Percentiles rank a stretch among this genome's conserved stretches.
Evolutionary conservation across 2,329 filamentous ascomycete species (phyloP).

Genomic region (Fusarium nygamai): DNA sequence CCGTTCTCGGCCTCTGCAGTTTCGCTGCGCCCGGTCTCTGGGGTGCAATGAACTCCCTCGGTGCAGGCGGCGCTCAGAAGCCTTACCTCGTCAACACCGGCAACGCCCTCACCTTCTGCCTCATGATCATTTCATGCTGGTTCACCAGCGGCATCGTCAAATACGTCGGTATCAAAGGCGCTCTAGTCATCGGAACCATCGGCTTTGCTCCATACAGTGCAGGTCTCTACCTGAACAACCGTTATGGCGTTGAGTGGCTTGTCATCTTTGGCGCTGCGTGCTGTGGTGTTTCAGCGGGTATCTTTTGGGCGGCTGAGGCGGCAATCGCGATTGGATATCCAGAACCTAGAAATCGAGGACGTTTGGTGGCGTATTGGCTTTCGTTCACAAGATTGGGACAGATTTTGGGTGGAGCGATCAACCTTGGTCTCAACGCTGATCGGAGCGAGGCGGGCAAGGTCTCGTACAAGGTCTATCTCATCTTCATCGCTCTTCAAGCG

Average conservation of each 20-base stretch:
- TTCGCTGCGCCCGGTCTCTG: constrained; percentile 44
- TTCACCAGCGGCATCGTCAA: constrained; percentile 50
- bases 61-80: constrained; percentile 61
- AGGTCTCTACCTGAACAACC: constrained; percentile 55
- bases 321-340: constrained; percentile 67
- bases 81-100: constrained; percentile 72
- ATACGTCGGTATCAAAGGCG: constrained; percentile 46
- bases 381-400: constrained; percentile 63
- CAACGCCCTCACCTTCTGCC: constrained; percentile 60
- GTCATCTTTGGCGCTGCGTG: constrained; percentile 54
- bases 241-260: constrained; percentile 56
- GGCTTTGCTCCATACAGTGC: constrained; percentile 57
- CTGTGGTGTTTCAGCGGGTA: constrained; percentile 53
- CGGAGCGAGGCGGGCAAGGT: constrained; percentile 66
- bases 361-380: constrained; percentile 72
- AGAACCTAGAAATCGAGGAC: constrained; percentile 69
- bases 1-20: constrained; percentile 43
- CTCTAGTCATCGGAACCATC: constrained; percentile 54
- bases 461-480: constrained; percentile 70
- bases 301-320: constrained; percentile 50
- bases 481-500: constrained; percentile 74
- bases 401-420: constrained; percentile 71
- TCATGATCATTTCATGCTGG: constrained; percentile 61
- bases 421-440: constrained; percentile 69
- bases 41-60: constrained; percentile 44